Base-by-base conservation (phyloP, 768 basidiomycete species). In the Kwoniella dendrophila region DNA sequence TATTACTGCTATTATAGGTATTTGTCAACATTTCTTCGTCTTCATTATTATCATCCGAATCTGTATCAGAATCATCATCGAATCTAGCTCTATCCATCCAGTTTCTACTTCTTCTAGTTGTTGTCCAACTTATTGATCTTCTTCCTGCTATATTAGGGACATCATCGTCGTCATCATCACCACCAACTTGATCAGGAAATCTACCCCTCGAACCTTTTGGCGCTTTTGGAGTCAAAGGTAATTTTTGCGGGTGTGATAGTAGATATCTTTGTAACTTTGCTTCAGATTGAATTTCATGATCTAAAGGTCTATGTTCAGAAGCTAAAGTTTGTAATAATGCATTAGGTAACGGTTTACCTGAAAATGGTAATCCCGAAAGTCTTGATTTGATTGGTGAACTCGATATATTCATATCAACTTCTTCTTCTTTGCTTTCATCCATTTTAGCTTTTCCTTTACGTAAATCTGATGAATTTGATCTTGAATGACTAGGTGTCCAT, bases 241-340 rank as follows among this genome's bases (percentile, higher is more conserved):
- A 45, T 16, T 69, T 67, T 16, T 49, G 51, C 10, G 72, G 70
- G 56, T 76, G 74, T 0, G 74, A 76, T 6, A 64, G 50, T 0
- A 76, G 40, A 22, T 72, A 66, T 16, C 72, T 44, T 55, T 76
- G 72, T n/a, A 76, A 43, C 20, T 67, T 47, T 10, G 74, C 74
- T 69, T 76, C 74, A 1, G 74, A 76, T 29, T 64, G 60, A 49
- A 76, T 73, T 40, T 76, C 74, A 36, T 76, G 74, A 59, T 73
- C 70, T 2, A 67, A 41, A 16, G 74, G 74, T 10, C 66, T 52
- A 3, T 68, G 34, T 49, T 76, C 74, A 12, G 74, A 76, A 4
- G 73, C 64, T 11, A 76, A 54, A 4, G 74, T 76, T 26, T 72
- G 70, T 12, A 76, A 51, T 2, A 76, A 51, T 0, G 72, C 55